A percentile compares a stretch with the other conserved stretches of the same genome.
These are phyloP conservation scores for Neofusicoccum umdonicola DNA, from an alignment of 2,329 filamentous ascomycete species.

Conservation along the genomic window DNA sequence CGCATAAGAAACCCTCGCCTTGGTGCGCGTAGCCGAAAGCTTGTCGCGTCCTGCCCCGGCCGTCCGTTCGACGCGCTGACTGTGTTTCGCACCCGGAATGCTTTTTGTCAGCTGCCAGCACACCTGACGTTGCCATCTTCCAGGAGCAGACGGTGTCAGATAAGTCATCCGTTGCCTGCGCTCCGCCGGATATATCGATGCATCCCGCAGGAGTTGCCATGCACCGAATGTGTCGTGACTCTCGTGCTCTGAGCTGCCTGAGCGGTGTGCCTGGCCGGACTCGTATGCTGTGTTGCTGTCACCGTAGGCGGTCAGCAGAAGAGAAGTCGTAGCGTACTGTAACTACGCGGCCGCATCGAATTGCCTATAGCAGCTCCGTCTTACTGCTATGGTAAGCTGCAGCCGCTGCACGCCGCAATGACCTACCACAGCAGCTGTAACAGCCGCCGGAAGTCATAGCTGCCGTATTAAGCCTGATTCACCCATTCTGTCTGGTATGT, in stretches of 20 bases:
- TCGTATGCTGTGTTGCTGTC: too few relatives aligned
- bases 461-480: neutral
- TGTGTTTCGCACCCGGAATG: neutral
- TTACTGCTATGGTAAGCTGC: neutral
- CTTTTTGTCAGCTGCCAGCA: neutral
- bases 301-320: too few relatives aligned
- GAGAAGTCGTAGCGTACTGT: too few relatives aligned
- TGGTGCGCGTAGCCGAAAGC: neutral
- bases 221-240: too few relatives aligned
- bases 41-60: neutral
- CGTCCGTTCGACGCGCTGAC: neutral
- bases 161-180: neutral
- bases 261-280: too few relatives aligned
- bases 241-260: too few relatives aligned
- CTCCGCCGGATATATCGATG: too few relatives aligned
- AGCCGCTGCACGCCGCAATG: neutral
- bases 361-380: neutral
- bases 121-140: neutral
- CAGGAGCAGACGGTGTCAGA: neutral
- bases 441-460: neutral
- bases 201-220: too few relatives aligned
- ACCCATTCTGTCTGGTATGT: neutral
- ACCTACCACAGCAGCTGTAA: neutral
- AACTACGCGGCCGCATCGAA: too few relatives aligned
- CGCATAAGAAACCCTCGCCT: neutral